These are phyloP conservation scores for Trichoderma reesei DNA, from an alignment of 495 filamentous ascomycete genomes.

Conservation along the genomic window DNA sequence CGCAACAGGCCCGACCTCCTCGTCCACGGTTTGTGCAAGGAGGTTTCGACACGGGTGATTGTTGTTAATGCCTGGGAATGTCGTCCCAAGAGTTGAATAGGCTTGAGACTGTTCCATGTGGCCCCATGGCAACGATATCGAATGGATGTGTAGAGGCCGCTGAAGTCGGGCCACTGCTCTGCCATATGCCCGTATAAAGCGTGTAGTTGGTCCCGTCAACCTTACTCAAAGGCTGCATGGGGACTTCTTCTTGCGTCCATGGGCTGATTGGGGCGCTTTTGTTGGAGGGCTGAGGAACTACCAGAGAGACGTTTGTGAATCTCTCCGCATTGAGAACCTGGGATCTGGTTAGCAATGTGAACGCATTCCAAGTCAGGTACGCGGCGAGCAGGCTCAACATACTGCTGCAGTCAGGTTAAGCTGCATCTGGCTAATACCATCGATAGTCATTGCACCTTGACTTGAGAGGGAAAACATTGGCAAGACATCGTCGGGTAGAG, in stretches of 20 bases:
- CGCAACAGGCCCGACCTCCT: no score
- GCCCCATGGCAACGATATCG: background rate
- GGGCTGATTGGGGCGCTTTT: background rate
- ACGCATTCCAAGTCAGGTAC: background rate
- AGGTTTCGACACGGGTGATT: no score
- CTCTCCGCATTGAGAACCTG: background rate
- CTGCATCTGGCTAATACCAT: background rate
- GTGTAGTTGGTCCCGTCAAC: background rate
- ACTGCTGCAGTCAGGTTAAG: background rate
- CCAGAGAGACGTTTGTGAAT: background rate
- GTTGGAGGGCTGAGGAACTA: background rate
- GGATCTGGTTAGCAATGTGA: background rate
- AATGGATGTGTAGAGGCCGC: background rate
- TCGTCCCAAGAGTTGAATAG: background rate
- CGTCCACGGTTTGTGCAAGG: no score
- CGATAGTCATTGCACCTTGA: background rate
- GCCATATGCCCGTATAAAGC: background rate
- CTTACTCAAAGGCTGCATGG: background rate
- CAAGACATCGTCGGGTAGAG: constrained; percentile 9
- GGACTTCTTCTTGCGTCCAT: background rate
- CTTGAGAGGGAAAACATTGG: background rate
- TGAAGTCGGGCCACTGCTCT: background rate
- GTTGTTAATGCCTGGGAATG: no score
- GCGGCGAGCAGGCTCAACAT: background rate
- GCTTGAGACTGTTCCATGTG: background rate